Base-by-base conservation (phyloP, 495 filamentous ascomycete species). In the Tuber brumale region DNA sequence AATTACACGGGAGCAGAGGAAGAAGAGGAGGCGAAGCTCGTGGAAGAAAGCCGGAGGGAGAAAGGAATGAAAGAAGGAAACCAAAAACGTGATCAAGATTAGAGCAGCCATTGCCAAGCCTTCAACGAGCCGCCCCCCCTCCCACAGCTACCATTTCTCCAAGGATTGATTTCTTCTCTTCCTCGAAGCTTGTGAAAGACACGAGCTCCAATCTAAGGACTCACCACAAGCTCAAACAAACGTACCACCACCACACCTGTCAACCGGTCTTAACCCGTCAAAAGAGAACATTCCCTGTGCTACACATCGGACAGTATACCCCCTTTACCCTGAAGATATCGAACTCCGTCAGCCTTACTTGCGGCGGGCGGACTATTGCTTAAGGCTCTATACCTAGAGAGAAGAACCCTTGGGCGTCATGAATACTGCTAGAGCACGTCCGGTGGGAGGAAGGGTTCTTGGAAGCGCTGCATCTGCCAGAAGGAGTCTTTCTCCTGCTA, bases 401-500 rank as follows among this genome's bases (percentile, higher is more conserved):
- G 10, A 66, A 35, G 57, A 35, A 31, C 27, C 57, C 27, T 35
- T 35, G 27, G 31, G 19, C 57, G n/a, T 16, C 71, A 79, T 78
- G 75, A 75, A 76, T 41, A 73, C 77, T 27, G 69, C 78, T 51
- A 70, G 73, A n/a, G 16, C 79, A 48, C 73, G 70, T 14, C 77
- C 79, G 42, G 74, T 71, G 44, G 77, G 77, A 77, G 77, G 79
- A 42, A 69, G 79, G 39, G 75, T 80, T 51, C 79, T 80, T 73
- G 79, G 79, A 48, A 80, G 73, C 71, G 77, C 71, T 71, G 66
- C 77, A 46, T 45, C 77, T 42, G 77, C 69, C 1, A 77, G 78
- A 66, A 78, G 78, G 45, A 79, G 78, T 41, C 77, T 80, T 71
- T 79, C 78, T 51, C 78, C 78, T 48, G 78, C 77, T 48, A 71